These are phyloP conservation scores for Myriosclerotinia curreyana DNA, from an alignment of 2,329 filamentous ascomycete genomes.

Conservation along the genomic window DNA sequence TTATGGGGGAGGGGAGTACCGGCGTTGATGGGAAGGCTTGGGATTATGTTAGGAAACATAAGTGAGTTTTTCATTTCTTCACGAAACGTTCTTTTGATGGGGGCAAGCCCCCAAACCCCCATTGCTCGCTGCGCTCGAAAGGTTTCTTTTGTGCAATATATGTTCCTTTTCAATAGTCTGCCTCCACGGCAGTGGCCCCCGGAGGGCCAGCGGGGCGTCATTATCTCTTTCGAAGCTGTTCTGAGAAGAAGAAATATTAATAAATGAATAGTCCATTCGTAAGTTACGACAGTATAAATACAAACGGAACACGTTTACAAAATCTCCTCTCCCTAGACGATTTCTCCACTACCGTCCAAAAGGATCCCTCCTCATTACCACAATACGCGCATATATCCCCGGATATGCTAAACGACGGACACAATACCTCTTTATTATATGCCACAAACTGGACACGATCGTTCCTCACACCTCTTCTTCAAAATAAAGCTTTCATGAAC, in stretches of 20 bases:
- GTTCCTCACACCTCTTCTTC: constrained; percentile 54
- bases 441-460: constrained; percentile 51
- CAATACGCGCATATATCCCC: constrained; percentile 64
- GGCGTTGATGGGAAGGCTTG: constrained; percentile 39
- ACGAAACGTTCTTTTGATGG: background rate
- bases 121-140: too few relatives aligned
- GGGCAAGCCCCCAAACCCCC: too few relatives aligned
- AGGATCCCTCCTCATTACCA: constrained; percentile 49
- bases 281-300: constrained; percentile 53
- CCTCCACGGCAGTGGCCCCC: constrained; percentile 18
- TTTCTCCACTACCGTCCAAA: constrained; percentile 57
- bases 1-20: constrained; percentile 45
- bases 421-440: constrained; percentile 53
- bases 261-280: constrained; percentile 40
- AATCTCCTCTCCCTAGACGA: constrained; percentile 61
- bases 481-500: constrained; percentile 50
- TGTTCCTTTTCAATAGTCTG: background rate
- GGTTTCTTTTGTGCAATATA: too few relatives aligned
- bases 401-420: constrained; percentile 65
- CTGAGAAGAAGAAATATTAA: constrained; percentile 15
- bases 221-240: background rate
- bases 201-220: constrained; percentile 3
- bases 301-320: constrained; percentile 50
- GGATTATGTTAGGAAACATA: constrained; percentile 40
- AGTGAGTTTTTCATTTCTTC: constrained; percentile 27